Conservation (phyloP, 2,329 filamentous ascomycete species). For the Alternaria gaisen region DNA sequence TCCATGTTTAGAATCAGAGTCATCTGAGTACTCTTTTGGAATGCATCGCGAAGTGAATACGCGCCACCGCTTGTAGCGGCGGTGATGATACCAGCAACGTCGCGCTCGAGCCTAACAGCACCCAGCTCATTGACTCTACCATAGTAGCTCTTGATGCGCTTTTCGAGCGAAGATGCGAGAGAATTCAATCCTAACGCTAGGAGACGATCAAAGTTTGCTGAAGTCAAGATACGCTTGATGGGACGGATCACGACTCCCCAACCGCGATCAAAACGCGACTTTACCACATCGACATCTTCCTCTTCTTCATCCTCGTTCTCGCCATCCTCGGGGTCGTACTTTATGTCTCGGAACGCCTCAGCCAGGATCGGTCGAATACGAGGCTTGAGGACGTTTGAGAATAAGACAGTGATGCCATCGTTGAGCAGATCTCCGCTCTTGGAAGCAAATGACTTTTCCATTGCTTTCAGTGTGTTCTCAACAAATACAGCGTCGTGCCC, state of each 20-base stretch:
- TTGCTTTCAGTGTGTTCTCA: conserved; percentile 69
- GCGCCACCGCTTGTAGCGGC: conserved; percentile 71
- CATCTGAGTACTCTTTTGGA: conserved; percentile 80
- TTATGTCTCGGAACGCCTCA: conserved; percentile 90
- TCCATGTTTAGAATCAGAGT: conserved; percentile 92
- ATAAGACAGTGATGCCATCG: conserved; percentile 86
- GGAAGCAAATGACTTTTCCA: conserved; percentile 75
- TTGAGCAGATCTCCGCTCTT: conserved; percentile 84
- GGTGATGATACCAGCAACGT: conserved; percentile 77
- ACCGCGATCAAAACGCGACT: conserved; percentile 79
- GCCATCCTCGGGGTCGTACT: conserved; percentile 70
- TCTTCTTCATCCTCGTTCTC: conserved; percentile 58
- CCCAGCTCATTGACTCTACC: conserved; percentile 83
- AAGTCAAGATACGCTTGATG: conserved; percentile 82
- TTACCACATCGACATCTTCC: conserved; percentile 69
- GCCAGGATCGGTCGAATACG: conserved; percentile 84
- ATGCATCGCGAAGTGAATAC: conserved; percentile 80
- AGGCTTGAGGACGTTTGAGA: conserved; percentile 85
- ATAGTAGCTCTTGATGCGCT: conserved; percentile 81
- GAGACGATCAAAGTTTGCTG: conserved; percentile 77
- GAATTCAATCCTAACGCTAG: conserved; percentile 77
- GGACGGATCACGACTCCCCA: conserved; percentile 90
- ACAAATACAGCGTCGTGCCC: conserved; percentile 77
- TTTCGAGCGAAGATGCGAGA: conserved; percentile 82
- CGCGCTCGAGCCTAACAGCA: conserved; percentile 82